A percentile compares a stretch with the other conserved stretches of the same genome.
Evolutionary conservation across 805 yeast genomes (phyloP).

Genomic region (Cyberlindnera meyerae): DNA sequence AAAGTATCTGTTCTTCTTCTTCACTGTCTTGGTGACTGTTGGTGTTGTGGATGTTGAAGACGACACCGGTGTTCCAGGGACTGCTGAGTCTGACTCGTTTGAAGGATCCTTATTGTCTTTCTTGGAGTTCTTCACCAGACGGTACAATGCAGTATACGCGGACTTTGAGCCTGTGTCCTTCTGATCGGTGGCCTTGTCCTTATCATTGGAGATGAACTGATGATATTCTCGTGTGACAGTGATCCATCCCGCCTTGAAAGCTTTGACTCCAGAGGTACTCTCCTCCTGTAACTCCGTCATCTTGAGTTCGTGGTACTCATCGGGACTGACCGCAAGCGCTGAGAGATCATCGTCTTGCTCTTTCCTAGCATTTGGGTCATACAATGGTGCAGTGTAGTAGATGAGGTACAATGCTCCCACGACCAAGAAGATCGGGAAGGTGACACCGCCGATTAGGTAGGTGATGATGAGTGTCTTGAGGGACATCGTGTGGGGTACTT

Average conservation of each 20-base stretch:
- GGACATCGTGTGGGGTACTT: conserved; percentile 14
- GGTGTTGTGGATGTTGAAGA: conserved; percentile 9
- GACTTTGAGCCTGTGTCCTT: conserved; percentile 33
- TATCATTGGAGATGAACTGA: conserved; percentile 34
- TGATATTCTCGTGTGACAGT: conserved; percentile 78
- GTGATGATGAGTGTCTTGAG: conserved; percentile 29
- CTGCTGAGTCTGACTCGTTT: neutral
- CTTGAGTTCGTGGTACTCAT: conserved; percentile 38
- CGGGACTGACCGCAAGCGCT: no score
- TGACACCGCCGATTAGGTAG: conserved; percentile 75
- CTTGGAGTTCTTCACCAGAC: conserved; percentile 35
- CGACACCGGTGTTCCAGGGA: neutral
- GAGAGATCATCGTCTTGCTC: conserved; percentile 23
- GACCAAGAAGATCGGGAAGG: conserved; percentile 62
- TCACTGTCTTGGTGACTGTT: conserved; percentile 27
- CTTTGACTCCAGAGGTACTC: conserved; percentile 54
- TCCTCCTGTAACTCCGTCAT: conserved; percentile 64
- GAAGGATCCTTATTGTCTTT: conserved; percentile 6
- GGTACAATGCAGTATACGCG: conserved; percentile 58
- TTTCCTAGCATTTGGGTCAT: conserved; percentile 22
- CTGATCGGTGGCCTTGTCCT: conserved; percentile 31
- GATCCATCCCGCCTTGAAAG: conserved; percentile 71
- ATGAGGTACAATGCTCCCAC: conserved; percentile 35
- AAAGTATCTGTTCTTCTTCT: conserved; percentile 56
- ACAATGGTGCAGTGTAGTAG: conserved; percentile 30